phyloP scores from a whole-genome alignment of 805 yeast species.

The Cyberlindnera misumaiensis region DNA sequence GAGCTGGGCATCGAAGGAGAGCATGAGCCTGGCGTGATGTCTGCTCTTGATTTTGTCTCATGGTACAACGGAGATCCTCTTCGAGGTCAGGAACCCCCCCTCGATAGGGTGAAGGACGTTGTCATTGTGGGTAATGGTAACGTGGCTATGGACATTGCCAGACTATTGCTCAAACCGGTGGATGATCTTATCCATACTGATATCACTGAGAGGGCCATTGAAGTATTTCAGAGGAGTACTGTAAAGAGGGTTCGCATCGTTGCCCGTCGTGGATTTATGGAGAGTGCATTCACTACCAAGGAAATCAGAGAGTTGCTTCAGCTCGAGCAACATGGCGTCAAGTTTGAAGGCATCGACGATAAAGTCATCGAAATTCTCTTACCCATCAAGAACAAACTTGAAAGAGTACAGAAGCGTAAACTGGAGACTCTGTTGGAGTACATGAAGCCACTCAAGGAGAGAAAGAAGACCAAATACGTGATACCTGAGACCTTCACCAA shows the following conservation, averaged over 20 bases:
- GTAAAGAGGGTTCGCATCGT: constrained; percentile 66
- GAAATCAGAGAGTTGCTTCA: constrained; percentile 83
- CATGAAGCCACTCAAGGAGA: constrained; percentile 26
- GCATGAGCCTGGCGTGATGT: constrained; percentile 51
- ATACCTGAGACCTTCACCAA: constrained; percentile 12
- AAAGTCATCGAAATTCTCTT: constrained; percentile 34
- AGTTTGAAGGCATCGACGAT: constrained; percentile 40
- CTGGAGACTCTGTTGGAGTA: constrained; percentile 56
- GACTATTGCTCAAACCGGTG: constrained; percentile 60
- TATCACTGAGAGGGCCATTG: constrained; percentile 55
- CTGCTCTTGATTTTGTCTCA: constrained; percentile 83
- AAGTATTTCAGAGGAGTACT: constrained; percentile 40
- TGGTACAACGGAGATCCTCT: constrained; percentile 95
- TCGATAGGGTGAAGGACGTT: constrained; percentile 55
- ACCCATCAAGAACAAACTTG: constrained; percentile 55
- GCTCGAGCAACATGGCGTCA: constrained; percentile 41
- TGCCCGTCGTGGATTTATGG: constrained; percentile 80
- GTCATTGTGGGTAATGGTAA: constrained; percentile 94
- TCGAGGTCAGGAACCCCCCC: constrained; percentile 43
- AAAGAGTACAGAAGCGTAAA: constrained; percentile 47
- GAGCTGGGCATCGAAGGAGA: constrained; percentile 51
- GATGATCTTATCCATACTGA: constrained; percentile 65
- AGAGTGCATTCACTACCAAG: constrained; percentile 86
- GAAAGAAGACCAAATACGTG: constrained; percentile 16
- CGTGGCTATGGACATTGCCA: constrained; percentile 87